These are phyloP conservation scores for Spergularia marina DNA, from an alignment of 148 eudicot species.

Conservation along the genomic window DNA sequence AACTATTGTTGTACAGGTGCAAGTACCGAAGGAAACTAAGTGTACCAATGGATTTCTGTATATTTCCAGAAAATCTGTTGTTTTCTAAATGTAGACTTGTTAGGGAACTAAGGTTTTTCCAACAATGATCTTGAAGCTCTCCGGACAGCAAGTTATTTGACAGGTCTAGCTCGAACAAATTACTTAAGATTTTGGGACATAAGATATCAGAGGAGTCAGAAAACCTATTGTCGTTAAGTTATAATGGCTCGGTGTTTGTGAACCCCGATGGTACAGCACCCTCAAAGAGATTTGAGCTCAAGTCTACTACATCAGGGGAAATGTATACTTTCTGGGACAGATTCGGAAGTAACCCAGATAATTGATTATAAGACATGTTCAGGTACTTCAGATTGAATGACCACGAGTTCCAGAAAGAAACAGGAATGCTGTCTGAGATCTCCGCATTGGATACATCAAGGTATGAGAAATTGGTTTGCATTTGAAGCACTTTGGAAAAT, in stretches of 20 bases:
- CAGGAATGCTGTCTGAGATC: conserved; percentile 12
- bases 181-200: neutral
- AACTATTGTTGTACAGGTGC: conserved; percentile 14
- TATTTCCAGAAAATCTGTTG: conserved; percentile 13
- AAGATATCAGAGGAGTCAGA: conserved; percentile 5
- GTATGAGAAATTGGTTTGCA: neutral
- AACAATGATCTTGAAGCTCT: conserved; percentile 17
- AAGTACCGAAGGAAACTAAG: neutral
- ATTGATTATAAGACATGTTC: conserved; percentile 10
- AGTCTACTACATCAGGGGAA: neutral
- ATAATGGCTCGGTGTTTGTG: neutral
- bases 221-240: conserved; percentile 16
- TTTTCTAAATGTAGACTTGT: conserved; percentile 5
- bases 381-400: neutral
- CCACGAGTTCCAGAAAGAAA: conserved; percentile 11
- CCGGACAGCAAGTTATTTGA: conserved; percentile 21
- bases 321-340: neutral
- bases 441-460: conserved; percentile 14
- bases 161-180: neutral
- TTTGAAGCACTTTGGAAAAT: conserved; percentile 16
- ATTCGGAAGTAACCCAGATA: conserved; percentile 10
- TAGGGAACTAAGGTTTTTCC: conserved; percentile 8
- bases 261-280: conserved; percentile 11
- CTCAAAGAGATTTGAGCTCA: conserved; percentile 20
- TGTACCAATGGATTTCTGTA: conserved; percentile 18